These are phyloP conservation scores for Cutaneotrichosporon mucoides DNA, from an alignment of 1,284 basidiomycete species.

Conservation along the genomic window DNA sequence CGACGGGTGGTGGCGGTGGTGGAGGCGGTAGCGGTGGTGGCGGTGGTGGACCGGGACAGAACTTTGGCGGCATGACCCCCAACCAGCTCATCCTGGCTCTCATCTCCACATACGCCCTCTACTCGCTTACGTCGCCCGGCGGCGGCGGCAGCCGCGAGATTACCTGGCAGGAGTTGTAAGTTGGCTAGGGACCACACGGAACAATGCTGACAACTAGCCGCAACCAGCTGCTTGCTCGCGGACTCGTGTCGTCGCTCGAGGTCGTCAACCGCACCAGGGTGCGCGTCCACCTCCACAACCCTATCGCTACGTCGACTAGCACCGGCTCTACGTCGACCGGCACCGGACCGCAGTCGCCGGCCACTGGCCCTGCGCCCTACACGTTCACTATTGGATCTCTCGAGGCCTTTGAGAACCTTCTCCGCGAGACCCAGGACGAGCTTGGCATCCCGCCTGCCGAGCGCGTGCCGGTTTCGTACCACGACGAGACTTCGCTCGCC, in stretches of 20 bases:
- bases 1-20: slow-evolving; percentile 34
- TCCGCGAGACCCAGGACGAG: slow-evolving; percentile 90
- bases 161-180: slow-evolving; percentile 92
- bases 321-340: slow-evolving; percentile 18
- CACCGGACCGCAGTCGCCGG: slow-evolving; percentile 32
- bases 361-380: slow-evolving; percentile 55
- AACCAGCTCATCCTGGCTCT: slow-evolving; percentile 45
- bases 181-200: slow-evolving; percentile 2
- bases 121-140: slow-evolving; percentile 32
- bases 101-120: slow-evolving; percentile 25
- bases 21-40: slow-evolving; percentile 32
- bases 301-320: slow-evolving; percentile 23
- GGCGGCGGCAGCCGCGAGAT: slow-evolving; percentile 66
- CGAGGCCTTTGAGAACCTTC: slow-evolving; percentile 91
- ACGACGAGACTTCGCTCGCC: slow-evolving; percentile 84
- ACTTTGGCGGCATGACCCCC: slow-evolving; percentile 38
- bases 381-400: slow-evolving; percentile 97
- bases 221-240: slow-evolving; percentile 90
- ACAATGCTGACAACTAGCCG: slow-evolving; percentile 51
- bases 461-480: slow-evolving; percentile 94
- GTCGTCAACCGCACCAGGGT: slow-evolving; percentile 91
- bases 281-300: slow-evolving; percentile 48
- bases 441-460: slow-evolving; percentile 86
- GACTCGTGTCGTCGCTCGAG: slow-evolving; percentile 87
- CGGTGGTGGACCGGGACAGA: slow-evolving; percentile 22